Percentiles rank a stretch among this genome's conserved stretches.
Conservation (phyloP, 2,329 filamentous ascomycete species). For the Calonectria multiphialidica region DNA sequence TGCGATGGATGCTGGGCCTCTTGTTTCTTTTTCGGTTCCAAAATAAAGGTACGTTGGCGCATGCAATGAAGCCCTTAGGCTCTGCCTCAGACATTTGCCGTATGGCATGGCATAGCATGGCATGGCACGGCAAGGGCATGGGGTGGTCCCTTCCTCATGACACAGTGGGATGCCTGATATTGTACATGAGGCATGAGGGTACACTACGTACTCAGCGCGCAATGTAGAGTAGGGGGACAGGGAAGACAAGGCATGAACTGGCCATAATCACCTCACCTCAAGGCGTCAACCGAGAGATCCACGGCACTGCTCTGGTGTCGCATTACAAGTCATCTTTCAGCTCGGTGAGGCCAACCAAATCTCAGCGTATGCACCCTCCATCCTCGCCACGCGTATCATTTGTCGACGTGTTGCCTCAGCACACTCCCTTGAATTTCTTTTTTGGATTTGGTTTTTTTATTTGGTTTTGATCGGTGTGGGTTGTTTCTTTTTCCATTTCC, state of each 20-base stretch:
- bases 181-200: not conserved
- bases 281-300: not conserved
- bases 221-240: not conserved
- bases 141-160: conserved; percentile 14
- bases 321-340: conserved; percentile 3
- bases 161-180: conserved; percentile 8
- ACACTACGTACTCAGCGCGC: not conserved
- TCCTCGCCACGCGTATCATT: not conserved
- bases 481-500: conserved; percentile 5
- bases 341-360: conserved; percentile 13
- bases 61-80: conserved; percentile 10
- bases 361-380: conserved; percentile 9
- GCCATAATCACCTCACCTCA: not conserved
- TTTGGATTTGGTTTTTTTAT: not conserved
- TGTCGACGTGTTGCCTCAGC: not conserved
- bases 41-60: not conserved
- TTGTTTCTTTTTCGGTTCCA: conserved; percentile 8
- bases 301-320: conserved; percentile 10
- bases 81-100: not conserved
- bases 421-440: not conserved
- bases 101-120: not conserved
- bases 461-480: not conserved
- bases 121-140: conserved; percentile 4
- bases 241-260: not conserved
- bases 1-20: not conserved